Percentiles rank a stretch among this genome's conserved stretches.
Conservation (phyloP, 192 early-diverging fungal species). For the Backusella tarrabulga region DNA sequence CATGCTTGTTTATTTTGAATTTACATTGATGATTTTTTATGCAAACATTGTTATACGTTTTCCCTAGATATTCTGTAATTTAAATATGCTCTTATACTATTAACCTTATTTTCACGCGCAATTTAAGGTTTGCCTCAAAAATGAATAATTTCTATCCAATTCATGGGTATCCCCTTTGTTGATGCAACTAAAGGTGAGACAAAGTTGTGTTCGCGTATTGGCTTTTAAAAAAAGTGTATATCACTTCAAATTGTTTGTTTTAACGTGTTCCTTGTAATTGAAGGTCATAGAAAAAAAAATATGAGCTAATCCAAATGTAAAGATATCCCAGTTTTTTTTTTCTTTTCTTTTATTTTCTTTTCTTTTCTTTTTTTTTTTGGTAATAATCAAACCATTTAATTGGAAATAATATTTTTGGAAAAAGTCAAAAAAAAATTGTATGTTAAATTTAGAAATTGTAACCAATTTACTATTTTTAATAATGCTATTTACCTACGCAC, state of each 20-base stretch:
- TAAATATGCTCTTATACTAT: neutral
- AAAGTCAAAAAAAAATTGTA: neutral
- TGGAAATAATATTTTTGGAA: neutral
- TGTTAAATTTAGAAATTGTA: neutral
- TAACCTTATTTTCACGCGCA: neutral
- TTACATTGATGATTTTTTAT: no score
- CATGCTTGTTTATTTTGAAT: no score
- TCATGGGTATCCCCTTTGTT: neutral
- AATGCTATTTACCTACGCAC: no score
- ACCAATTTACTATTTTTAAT: neutral
- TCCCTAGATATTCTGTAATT: no score
- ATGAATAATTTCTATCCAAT: neutral
- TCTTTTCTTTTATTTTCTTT: no score
- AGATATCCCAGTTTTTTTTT: neutral
- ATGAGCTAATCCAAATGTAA: neutral
- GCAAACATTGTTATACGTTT: no score
- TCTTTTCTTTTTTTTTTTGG: neutral
- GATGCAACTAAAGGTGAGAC: no score
- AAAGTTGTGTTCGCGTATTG: no score
- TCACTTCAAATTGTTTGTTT: no score
- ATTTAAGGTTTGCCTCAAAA: neutral
- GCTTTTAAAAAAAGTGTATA: no score
- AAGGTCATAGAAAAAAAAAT: no score
- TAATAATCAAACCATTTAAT: neutral
- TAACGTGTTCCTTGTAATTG: no score